Conservation (phyloP, 2,329 filamentous ascomycete genomes). For the Juglanconis oblonga region DNA sequence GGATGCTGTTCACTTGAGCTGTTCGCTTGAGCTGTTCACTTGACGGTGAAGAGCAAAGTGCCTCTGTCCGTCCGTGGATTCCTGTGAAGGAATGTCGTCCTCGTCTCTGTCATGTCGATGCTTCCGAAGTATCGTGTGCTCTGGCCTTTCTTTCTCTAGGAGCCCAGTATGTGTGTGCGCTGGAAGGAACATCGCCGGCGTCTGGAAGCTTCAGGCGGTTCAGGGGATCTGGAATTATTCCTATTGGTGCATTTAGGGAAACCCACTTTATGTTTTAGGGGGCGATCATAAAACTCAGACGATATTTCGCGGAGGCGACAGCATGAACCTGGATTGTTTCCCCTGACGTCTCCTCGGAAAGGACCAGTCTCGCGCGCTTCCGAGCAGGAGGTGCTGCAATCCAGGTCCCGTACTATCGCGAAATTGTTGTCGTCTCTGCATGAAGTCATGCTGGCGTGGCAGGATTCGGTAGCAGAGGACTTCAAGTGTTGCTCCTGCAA, state of each 20-base stretch:
- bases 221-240: conserved; percentile 11
- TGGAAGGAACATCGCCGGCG: background rate
- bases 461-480: conserved; percentile 5
- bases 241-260: conserved; percentile 16
- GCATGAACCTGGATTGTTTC: conserved; percentile 11
- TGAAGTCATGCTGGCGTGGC: background rate
- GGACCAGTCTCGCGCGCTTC: conserved; percentile 12
- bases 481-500: conserved; percentile 14
- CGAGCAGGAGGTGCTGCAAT: conserved; percentile 2
- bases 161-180: too few species aligned
- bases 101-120: too few species aligned
- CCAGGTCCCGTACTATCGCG: conserved; percentile 7
- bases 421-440: background rate
- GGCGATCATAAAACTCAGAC: conserved; percentile 15
- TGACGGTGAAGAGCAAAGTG: too few species aligned
- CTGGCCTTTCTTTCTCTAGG: too few species aligned
- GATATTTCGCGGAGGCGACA: conserved; percentile 3
- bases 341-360: conserved; percentile 11
- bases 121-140: too few species aligned
- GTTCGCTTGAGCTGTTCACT: too few species aligned
- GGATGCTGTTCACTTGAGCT: background rate
- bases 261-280: conserved; percentile 3
- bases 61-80: too few species aligned
- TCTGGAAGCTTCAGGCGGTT: background rate
- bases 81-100: too few species aligned